Evolutionary conservation across 2,329 filamentous ascomycete genomes (phyloP).

Genomic region (Orbilia ellipsospora): DNA sequence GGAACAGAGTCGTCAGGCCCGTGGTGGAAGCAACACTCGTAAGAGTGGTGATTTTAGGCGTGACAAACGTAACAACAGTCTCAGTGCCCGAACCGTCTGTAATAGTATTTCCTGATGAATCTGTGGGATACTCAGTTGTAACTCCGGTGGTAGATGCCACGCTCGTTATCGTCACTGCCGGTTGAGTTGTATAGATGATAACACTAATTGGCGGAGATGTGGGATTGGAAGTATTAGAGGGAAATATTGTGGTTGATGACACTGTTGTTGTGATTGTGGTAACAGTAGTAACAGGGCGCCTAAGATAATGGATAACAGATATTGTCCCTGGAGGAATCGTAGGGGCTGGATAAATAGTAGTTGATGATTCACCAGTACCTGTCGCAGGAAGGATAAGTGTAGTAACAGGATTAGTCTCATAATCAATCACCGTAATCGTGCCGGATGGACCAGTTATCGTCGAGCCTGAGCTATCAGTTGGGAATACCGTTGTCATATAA

Average conservation of each 20-base stretch:
- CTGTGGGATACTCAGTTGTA: neutral
- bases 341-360: neutral
- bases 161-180: neutral
- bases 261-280: neutral
- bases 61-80: neutral
- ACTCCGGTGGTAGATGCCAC: neutral
- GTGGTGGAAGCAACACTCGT: neutral
- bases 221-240: neutral
- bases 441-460: neutral
- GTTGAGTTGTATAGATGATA: neutral
- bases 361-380: neutral
- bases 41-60: neutral
- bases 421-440: slow-evolving; percentile 1
- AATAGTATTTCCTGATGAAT: slow-evolving; percentile 3
- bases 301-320: slow-evolving; percentile 1
- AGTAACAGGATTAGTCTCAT: neutral
- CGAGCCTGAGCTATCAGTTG: neutral
- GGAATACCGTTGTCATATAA: slow-evolving; percentile 1
- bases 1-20: slow-evolving; percentile 3
- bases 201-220: slow-evolving; percentile 4
- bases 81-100: slow-evolving; percentile 7
- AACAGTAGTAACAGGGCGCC: slow-evolving; percentile 1
- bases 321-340: slow-evolving; percentile 8
- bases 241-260: slow-evolving; percentile 5
- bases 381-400: slow-evolving; percentile 5